phyloP scores from a whole-genome alignment of 768 basidiomycete species.

The Boletus rex-veris region DNA sequence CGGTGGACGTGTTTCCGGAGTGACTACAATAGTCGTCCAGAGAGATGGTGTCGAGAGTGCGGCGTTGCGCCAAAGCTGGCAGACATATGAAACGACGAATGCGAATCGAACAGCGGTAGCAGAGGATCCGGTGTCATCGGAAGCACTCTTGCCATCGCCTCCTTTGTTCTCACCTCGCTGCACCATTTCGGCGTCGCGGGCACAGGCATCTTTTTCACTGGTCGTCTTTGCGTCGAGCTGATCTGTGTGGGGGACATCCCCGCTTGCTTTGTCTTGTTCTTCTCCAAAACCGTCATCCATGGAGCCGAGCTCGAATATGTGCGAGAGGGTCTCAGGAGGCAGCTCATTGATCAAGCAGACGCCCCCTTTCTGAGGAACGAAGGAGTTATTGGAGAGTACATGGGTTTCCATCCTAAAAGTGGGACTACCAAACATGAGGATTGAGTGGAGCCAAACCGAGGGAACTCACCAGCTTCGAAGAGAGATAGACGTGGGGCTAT shows the following conservation, averaged over 20 bases:
- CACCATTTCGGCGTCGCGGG: background rate
- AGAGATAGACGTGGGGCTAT: no score
- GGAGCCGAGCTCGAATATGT: no score
- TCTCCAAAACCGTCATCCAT: no score
- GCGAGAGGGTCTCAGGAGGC: no score
- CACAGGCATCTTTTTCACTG: background rate
- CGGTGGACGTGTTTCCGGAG: constrained; percentile 31
- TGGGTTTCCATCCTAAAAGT: no score
- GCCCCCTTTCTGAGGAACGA: constrained; percentile 38
- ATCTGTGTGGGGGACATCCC: background rate
- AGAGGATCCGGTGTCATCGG: background rate
- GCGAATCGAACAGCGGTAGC: background rate
- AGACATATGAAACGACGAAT: constrained; percentile 18
- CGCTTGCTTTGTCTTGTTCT: no score
- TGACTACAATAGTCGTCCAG: constrained; percentile 47
- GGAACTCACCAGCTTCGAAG: no score
- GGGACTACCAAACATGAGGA: no score
- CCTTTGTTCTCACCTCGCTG: no score
- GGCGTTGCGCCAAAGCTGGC: constrained; percentile 53
- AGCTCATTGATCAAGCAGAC: background rate
- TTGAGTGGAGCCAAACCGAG: no score
- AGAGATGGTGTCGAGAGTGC: constrained; percentile 52
- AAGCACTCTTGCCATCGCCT: background rate
- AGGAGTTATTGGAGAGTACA: constrained; percentile 42
- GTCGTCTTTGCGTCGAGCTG: constrained; percentile 36